A percentile compares a stretch with the other conserved stretches of the same genome.
phyloP scores from a whole-genome alignment of 78 protist genomes.

The Cavenderia fasciculata region DNA sequence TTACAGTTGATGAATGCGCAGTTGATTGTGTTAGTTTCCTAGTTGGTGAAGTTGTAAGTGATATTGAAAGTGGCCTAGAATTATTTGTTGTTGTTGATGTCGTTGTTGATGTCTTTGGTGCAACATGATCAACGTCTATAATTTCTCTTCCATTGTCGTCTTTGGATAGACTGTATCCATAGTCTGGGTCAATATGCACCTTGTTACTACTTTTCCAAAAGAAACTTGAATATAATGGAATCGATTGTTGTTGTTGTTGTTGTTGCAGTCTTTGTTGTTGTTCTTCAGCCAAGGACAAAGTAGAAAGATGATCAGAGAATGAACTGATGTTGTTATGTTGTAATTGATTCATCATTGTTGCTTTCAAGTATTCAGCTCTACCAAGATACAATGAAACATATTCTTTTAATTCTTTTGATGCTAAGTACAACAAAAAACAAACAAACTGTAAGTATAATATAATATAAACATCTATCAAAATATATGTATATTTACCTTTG shows the following conservation, averaged over 20 bases:
- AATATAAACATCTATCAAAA: not conserved
- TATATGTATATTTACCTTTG: constrained; percentile 1
- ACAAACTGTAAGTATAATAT: not conserved
- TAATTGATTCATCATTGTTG: not conserved
- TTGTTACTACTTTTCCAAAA: no score
- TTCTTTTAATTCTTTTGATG: constrained; percentile 23
- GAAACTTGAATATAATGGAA: no score
- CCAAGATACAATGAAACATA: constrained; percentile 23
- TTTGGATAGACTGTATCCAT: no score
- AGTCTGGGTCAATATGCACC: no score
- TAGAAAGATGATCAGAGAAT: no score
- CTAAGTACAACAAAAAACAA: not conserved
- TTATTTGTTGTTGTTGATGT: not conserved
- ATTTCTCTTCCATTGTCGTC: not conserved
- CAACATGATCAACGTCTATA: not conserved
- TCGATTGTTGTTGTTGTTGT: not conserved
- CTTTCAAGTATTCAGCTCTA: constrained; percentile 59
- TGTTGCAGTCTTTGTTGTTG: not conserved
- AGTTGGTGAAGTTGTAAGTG: not conserved
- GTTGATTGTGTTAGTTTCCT: not conserved
- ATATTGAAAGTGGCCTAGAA: not conserved
- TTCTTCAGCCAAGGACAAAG: no score
- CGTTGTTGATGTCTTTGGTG: not conserved
- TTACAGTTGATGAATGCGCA: not conserved
- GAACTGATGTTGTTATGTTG: no score